Evolutionary conservation across 192 early-diverging fungal species (phyloP).

Genomic region (Nowakowskiella sp.): DNA sequence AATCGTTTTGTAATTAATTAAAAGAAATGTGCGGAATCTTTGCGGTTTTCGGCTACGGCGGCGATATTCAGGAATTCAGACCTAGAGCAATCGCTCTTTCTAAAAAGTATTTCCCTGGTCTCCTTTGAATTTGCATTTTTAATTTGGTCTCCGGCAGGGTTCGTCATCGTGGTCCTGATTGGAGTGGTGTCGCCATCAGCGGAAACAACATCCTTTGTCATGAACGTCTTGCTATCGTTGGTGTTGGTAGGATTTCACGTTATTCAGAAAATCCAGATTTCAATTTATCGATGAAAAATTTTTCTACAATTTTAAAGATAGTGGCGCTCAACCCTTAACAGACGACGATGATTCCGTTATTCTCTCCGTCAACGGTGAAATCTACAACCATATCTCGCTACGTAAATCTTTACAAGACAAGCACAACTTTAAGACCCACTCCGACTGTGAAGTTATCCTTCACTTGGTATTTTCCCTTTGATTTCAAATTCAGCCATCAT

Average conservation of each 20-base stretch:
- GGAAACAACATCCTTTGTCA: constrained; percentile 90
- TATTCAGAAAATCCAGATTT: background rate
- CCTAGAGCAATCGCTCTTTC: constrained; percentile 78
- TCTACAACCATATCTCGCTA: constrained; percentile 94
- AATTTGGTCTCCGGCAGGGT: constrained; percentile 40
- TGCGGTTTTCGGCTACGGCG: constrained; percentile 81
- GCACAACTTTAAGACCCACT: constrained; percentile 84
- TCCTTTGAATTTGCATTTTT: background rate
- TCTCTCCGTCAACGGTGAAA: constrained; percentile 94
- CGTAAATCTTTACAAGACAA: constrained; percentile 63
- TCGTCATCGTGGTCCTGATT: constrained; percentile 98
- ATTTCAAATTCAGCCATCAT: background rate
- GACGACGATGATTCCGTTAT: constrained; percentile 83
- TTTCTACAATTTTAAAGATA: constrained; percentile 45
- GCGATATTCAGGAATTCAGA: constrained; percentile 67
- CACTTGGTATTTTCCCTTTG: constrained; percentile 57
- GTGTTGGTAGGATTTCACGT: constrained; percentile 58
- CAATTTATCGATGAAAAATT: background rate
- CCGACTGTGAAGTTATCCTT: constrained; percentile 96
- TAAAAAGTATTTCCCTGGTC: constrained; percentile 53
- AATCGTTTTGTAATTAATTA: too few relatives aligned
- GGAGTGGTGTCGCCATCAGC: constrained; percentile 78
- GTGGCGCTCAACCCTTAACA: constrained; percentile 92
- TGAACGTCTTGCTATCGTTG: constrained; percentile 97
- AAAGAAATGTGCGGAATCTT: constrained; percentile 99